Conservation (phyloP, 2,329 filamentous ascomycete genomes). For the Paraconiothyrium brasiliense region DNA sequence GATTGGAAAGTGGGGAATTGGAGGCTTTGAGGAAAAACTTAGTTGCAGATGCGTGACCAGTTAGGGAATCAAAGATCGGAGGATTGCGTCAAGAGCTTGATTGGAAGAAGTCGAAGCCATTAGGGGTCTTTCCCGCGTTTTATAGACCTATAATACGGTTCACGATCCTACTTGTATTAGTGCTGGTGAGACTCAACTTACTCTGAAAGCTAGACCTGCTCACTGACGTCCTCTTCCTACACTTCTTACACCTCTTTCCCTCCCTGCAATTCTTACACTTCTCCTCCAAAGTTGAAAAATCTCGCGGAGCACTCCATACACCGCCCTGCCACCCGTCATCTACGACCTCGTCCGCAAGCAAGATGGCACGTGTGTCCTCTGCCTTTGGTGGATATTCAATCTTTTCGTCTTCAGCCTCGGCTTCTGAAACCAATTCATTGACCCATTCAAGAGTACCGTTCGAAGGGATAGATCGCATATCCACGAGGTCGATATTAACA, state of each 20-base stretch:
- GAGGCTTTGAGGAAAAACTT: constrained; percentile 53
- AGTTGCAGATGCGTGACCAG: constrained; percentile 29
- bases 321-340: not conserved
- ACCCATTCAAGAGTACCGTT: not conserved
- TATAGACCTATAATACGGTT: no score
- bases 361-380: not conserved
- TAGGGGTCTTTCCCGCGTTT: no score
- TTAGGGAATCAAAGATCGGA: not conserved
- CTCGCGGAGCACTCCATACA: not conserved
- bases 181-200: no score
- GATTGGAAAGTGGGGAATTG: constrained; percentile 66
- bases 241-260: not conserved
- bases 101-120: not conserved
- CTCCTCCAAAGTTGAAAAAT: not conserved
- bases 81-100: not conserved
- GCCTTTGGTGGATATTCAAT: not conserved
- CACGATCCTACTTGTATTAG: no score
- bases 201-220: no score
- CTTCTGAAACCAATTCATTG: not conserved
- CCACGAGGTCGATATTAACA: not conserved
- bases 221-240: not conserved
- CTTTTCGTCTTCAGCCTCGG: not conserved
- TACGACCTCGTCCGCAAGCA: not conserved
- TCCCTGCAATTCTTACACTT: not conserved
- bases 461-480: not conserved